A percentile compares a stretch with the other conserved stretches of the same genome.
Evolutionary conservation across 78 protist species (phyloP).

Genomic region (Chrysochromulina parva): DNA sequence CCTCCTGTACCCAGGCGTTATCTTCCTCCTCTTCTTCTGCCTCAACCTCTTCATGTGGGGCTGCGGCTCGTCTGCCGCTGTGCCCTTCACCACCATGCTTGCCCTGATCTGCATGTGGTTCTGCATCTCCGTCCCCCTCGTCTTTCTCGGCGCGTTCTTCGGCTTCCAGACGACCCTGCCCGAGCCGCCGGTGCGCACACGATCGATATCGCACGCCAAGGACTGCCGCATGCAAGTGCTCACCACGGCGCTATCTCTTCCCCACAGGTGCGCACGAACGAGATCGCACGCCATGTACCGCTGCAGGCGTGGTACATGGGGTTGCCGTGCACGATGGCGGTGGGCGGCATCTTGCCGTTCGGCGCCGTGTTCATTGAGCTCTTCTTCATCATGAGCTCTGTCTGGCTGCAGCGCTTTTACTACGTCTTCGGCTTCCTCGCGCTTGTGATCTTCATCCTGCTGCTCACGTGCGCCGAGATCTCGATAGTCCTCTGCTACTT

Average conservation of each 20-base stretch:
- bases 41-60: slow-evolving; percentile 66
- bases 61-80: slow-evolving; percentile 48
- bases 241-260: background rate
- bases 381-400: slow-evolving; percentile 70
- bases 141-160: slow-evolving; percentile 87
- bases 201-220: slow-evolving; percentile 40
- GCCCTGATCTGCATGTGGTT: slow-evolving; percentile 87
- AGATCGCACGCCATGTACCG: slow-evolving; percentile 55
- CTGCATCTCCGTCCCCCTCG: slow-evolving; percentile 91
- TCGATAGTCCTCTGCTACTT: background rate
- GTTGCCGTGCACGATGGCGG: background rate
- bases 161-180: slow-evolving; percentile 61
- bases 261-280: slow-evolving; percentile 8
- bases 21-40: slow-evolving; percentile 62
- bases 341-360: slow-evolving; percentile 76
- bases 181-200: slow-evolving; percentile 15
- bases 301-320: slow-evolving; percentile 52
- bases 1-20: slow-evolving; percentile 64
- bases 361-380: slow-evolving; percentile 78
- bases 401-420: slow-evolving; percentile 61
- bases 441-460: background rate
- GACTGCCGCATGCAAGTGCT: slow-evolving; percentile 30
- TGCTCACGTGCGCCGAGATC: slow-evolving; percentile 32
- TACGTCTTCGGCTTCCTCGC: slow-evolving; percentile 63
- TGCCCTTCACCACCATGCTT: slow-evolving; percentile 69